phyloP scores from a whole-genome alignment of 2,329 filamentous ascomycete genomes.

The Trichoderma koningiopsis region DNA sequence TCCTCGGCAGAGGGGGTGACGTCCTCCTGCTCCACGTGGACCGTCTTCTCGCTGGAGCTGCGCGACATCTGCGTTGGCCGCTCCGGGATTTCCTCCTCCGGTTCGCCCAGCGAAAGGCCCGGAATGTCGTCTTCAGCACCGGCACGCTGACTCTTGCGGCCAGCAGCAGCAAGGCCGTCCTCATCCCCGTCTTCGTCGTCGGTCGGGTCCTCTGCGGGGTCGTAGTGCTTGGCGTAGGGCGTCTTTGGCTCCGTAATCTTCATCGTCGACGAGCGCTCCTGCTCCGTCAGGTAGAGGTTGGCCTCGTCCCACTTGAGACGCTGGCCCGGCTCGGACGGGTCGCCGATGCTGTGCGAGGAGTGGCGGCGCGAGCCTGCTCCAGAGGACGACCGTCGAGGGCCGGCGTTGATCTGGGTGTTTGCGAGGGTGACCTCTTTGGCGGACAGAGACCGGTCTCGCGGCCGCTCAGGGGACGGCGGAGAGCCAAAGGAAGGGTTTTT shows the following conservation, averaged over 20 bases:
- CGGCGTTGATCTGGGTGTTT: slow-evolving; percentile 94
- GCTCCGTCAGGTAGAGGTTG: slow-evolving; percentile 95
- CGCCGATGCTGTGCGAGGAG: slow-evolving; percentile 54
- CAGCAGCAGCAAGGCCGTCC: slow-evolving; percentile 34
- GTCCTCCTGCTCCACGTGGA: slow-evolving; percentile 72
- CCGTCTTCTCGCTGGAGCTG: slow-evolving; percentile 62
- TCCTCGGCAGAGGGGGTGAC: slow-evolving; percentile 62
- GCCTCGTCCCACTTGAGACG: slow-evolving; percentile 98
- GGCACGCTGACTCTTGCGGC: slow-evolving; percentile 42
- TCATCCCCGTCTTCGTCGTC: slow-evolving; percentile 59
- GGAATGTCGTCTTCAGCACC: slow-evolving; percentile 76
- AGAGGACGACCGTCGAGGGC: slow-evolving; percentile 79
- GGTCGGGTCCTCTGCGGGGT: slow-evolving; percentile 83
- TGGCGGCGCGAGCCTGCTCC: slow-evolving; percentile 71
- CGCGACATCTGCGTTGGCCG: slow-evolving; percentile 40
- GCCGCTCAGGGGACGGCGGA: slow-evolving; percentile 51
- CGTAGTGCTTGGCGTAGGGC: slow-evolving; percentile 89
- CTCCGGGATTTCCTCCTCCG: slow-evolving; percentile 71
- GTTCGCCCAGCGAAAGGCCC: slow-evolving; percentile 86
- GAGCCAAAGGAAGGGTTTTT: slow-evolving; percentile 77
- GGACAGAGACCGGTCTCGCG: slow-evolving; percentile 48
- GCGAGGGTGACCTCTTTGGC: slow-evolving; percentile 90
- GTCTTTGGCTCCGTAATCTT: slow-evolving; percentile 99
- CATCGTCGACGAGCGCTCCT: slow-evolving; percentile 94
- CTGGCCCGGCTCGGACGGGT: slow-evolving; percentile 59